Evolutionary conservation across 2,329 filamentous ascomycete genomes (phyloP).

Genomic region (Dactylellina parvicollis): DNA sequence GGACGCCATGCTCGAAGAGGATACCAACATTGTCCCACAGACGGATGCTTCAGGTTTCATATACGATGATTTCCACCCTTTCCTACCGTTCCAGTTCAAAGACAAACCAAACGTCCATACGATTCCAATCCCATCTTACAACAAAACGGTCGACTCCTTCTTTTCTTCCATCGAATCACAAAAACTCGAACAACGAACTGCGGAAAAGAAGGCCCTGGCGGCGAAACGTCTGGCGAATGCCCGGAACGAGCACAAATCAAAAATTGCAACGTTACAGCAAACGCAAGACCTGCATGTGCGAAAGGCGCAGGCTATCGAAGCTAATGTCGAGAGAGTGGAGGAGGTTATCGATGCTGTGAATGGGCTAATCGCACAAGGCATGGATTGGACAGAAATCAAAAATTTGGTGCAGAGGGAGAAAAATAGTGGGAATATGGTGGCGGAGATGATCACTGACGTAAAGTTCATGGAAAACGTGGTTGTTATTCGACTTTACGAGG

Average conservation of each 20-base stretch:
- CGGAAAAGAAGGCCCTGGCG: slow-evolving; percentile 82
- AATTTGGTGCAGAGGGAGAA: slow-evolving; percentile 89
- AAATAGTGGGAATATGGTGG: slow-evolving; percentile 81
- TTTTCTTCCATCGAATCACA: slow-evolving; percentile 96
- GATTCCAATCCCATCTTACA: slow-evolving; percentile 83
- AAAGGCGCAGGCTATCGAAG: slow-evolving; percentile 89
- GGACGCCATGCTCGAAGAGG: slow-evolving; percentile 58
- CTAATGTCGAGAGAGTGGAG: slow-evolving; percentile 88
- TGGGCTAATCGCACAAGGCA: slow-evolving; percentile 87
- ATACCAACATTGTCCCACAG: slow-evolving; percentile 61
- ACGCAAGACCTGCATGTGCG: slow-evolving; percentile 83
- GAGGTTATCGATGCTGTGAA: slow-evolving; percentile 94
- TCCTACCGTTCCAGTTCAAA: slow-evolving; percentile 81
- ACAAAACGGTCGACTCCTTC: slow-evolving; percentile 93
- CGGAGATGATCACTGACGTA: slow-evolving; percentile 84
- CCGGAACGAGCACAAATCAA: slow-evolving; percentile 80
- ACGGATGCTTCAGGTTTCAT: slow-evolving; percentile 65
- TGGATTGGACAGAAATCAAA: slow-evolving; percentile 96
- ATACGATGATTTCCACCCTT: slow-evolving; percentile 96
- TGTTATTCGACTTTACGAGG: slow-evolving; percentile 80
- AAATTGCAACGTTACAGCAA: slow-evolving; percentile 83
- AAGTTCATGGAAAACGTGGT: slow-evolving; percentile 90
- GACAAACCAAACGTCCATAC: slow-evolving; percentile 73
- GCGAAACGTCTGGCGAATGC: slow-evolving; percentile 87
- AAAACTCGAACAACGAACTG: slow-evolving; percentile 82